Base-by-base conservation (phyloP, 202 grass and related monocot genomes). In the Cymbopogon flexuosus region DNA sequence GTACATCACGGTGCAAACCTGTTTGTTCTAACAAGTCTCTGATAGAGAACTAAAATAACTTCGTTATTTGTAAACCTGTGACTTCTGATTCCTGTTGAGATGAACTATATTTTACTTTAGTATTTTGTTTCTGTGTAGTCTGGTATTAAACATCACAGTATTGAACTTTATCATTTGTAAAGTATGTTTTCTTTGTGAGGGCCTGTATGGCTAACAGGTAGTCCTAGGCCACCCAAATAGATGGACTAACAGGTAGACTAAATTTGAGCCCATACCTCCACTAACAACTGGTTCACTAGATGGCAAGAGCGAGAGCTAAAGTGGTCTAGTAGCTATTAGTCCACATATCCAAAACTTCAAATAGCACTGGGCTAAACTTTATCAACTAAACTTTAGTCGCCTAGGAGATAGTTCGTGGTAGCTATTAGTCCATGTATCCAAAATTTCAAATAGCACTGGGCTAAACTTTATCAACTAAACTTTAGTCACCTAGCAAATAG, bases 11-110 rank as follows among this genome's bases (percentile, higher is more conserved):
- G 56, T 10, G 18, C 72, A 70, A 70, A 81, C 43, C 22, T 81
- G 29, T 51, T 77, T n/a, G 2, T 60, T 72, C 57, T 58, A 22
- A 51, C 65, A 84, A 64, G 41, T 70, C 31, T 84, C 39, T 62
- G 14, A 72, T 75, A 67, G 45, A 78, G 10, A 57, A 65, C 10
- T 58, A 7, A 57, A 72, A 19, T 68, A 47, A 10, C 16, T 24
- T 51, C 63, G 24, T 23, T 27, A 27, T 30, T 58, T 79, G 59
- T 75, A 67, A 68, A 18, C 36, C 24, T 3, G 13, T 14, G 24
- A 30, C 21, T 43, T 68, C 34, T 35, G 10, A 65, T 5, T 35
- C 21, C 11, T 31, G 19, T 24, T 68, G 49, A 56, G 16, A 76
- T 10, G 54, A 62, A 3, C 63, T 54, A 39, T 81, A 34, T 1